A percentile compares a stretch with the other conserved stretches of the same genome.
Evolutionary conservation across 2,329 filamentous ascomycete species (phyloP).

Genomic region (Epichloe bromicola): DNA sequence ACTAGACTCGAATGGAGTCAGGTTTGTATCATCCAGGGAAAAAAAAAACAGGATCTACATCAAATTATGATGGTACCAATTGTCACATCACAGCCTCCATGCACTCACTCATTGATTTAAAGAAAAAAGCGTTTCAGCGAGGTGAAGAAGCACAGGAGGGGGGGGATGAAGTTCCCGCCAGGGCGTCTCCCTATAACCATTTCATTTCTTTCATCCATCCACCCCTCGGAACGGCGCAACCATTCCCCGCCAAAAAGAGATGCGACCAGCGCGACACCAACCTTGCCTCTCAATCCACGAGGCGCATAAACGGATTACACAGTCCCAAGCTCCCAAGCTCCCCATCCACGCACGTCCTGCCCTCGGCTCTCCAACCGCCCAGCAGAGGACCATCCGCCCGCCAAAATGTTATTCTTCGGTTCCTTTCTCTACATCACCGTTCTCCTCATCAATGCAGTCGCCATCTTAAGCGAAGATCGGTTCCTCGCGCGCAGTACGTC

Average conservation of each 20-base stretch:
- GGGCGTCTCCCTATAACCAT: background rate
- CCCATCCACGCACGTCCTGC: background rate
- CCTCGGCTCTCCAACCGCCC: background rate
- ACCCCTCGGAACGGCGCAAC: slow-evolving; percentile 21
- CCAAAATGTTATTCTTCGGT: slow-evolving; percentile 52
- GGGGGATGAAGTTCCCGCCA: no score
- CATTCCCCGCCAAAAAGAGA: slow-evolving; percentile 12
- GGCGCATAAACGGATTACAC: background rate
- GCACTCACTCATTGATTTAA: no score
- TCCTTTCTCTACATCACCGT: slow-evolving; percentile 67
- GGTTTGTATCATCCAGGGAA: no score
- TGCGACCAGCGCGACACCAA: background rate
- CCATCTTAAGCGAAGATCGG: slow-evolving; percentile 86
- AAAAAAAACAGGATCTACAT: background rate
- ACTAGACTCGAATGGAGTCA: no score
- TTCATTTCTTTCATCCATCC: background rate
- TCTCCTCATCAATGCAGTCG: slow-evolving; percentile 86
- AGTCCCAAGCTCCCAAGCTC: background rate
- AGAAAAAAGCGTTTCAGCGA: no score
- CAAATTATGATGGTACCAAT: background rate
- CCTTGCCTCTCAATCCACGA: background rate
- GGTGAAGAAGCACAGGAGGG: no score
- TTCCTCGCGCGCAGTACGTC: slow-evolving; percentile 59
- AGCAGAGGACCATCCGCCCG: background rate
- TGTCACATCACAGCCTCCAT: no score